Conservation (phyloP, 2,329 filamentous ascomycete genomes). For the Penicillium frequentans region DNA sequence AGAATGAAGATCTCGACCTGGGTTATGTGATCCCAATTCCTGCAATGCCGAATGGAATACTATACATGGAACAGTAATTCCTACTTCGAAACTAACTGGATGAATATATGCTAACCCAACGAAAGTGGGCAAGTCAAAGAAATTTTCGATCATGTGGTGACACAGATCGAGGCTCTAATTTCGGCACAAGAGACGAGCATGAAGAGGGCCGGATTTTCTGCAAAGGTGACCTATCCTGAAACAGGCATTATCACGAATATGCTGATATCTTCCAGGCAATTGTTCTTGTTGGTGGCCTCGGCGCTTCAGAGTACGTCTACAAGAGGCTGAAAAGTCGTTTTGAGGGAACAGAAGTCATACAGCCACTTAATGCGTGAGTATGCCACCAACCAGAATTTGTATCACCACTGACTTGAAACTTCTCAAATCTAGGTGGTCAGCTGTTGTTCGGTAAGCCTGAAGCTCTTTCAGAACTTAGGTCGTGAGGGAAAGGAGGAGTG, state of each 20-base stretch:
- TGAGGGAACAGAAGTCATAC: slow-evolving; percentile 31
- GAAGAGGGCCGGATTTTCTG: not conserved
- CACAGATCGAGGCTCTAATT: slow-evolving; percentile 26
- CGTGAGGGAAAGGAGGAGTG: no score
- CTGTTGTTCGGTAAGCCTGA: slow-evolving; percentile 22
- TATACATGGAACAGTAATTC: slow-evolving; percentile 19
- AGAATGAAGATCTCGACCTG: slow-evolving; percentile 23
- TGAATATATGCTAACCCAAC: not conserved
- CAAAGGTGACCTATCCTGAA: slow-evolving; percentile 6
- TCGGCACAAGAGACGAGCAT: slow-evolving; percentile 18
- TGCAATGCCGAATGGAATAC: slow-evolving; percentile 13
- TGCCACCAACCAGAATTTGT: not conserved
- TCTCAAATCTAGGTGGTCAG: slow-evolving; percentile 31
- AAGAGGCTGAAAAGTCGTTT: slow-evolving; percentile 25
- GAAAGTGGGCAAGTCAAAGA: slow-evolving; percentile 19
- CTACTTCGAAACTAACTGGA: not conserved
- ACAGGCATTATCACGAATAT: rapidly evolving
- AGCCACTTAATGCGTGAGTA: slow-evolving; percentile 30
- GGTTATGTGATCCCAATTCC: slow-evolving; percentile 24
- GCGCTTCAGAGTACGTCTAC: slow-evolving; percentile 38
- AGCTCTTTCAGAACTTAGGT: no score
- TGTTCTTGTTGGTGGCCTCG: slow-evolving; percentile 42
- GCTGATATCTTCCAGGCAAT: slow-evolving; percentile 24
- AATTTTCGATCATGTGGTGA: slow-evolving; percentile 32
- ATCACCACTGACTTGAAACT: not conserved